Evolutionary conservation across 257 asterid species (phyloP).

Genomic region (Anisodus acutangulus): DNA sequence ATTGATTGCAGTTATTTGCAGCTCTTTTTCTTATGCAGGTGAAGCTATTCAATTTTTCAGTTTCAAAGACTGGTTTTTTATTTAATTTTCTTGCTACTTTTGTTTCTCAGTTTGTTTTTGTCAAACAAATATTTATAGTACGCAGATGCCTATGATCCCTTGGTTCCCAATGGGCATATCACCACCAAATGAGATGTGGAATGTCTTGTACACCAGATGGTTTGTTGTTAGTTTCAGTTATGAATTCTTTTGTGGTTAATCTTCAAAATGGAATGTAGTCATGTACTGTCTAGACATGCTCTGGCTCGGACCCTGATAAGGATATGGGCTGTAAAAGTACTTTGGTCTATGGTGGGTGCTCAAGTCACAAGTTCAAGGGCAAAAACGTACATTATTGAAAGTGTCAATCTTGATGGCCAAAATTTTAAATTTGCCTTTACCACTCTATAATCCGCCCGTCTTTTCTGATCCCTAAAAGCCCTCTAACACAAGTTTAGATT

Average conservation of each 20-base stretch:
- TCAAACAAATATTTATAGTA: neutral
- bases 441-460: too few relatives aligned
- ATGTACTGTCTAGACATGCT: too few relatives aligned
- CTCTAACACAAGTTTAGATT: too few relatives aligned
- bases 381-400: too few relatives aligned
- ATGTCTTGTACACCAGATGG: neutral
- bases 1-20: neutral
- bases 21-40: neutral
- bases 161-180: neutral
- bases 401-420: too few relatives aligned
- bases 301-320: too few relatives aligned
- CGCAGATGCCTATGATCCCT: neutral
- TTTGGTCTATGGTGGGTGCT: too few relatives aligned
- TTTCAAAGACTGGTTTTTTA: neutral
- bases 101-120: neutral
- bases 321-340: too few relatives aligned
- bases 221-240: neutral
- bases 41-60: neutral
- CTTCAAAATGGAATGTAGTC: too few relatives aligned
- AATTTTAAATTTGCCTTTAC: too few relatives aligned
- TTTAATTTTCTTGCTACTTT: neutral
- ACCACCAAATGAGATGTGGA: neutral
- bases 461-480: too few relatives aligned
- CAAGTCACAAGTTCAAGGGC: too few relatives aligned
- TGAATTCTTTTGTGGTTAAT: neutral